Evolutionary conservation across 73 alveolate species (phyloP), one percentile per base, ranked within the genome.

Genomic region (Uronychia setigera): DNA sequence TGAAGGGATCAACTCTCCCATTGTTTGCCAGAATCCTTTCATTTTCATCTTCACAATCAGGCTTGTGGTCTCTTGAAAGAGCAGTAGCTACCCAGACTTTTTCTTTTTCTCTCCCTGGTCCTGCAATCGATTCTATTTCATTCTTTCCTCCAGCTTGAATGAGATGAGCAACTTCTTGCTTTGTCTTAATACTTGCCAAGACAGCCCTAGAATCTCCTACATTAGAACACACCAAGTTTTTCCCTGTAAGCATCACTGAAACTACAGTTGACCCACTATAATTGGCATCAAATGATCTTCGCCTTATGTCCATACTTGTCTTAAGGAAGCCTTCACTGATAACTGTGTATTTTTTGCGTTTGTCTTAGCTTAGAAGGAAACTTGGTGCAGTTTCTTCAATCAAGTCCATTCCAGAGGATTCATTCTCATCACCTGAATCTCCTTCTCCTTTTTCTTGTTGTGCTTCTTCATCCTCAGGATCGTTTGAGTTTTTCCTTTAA

Each of bases 1-100:
- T 60, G 83, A 87, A 93, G 1, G 98, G 97, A 79, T 94, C 98
- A 33, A 98, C 93, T 79, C 98, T 96, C 13, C 99, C 99, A 33
- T 94, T 94, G 75, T 81, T 35, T 0, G 88, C 76, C 60, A 87
- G 60, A 29, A 98, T 97, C 87, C 99, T 80, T 76, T 90, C 97
- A 1, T 92, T 86, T 88, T 98, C 99, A 84, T 97, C 99, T 77
- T 91, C 92, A 26, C 82, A 87, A 31, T 93, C 97, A 32, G 99
- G 99, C 82, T 97, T 98, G 82, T 98, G 99, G 92, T 98, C 99
- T 60, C 98, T 84, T 26, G 99, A 95, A 33, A 98, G 88, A 31
- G 96, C 94, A 35, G 93, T 84, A 80, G 93, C 79, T 29, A 84
- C 89, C 97, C 97, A 87, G 26, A 77, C 76, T 74, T 82, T 85